Evolutionary conservation across 495 filamentous ascomycete species (phyloP), one percentile per base, ranked within the genome.

Genomic region (Daldinia decipiens): DNA sequence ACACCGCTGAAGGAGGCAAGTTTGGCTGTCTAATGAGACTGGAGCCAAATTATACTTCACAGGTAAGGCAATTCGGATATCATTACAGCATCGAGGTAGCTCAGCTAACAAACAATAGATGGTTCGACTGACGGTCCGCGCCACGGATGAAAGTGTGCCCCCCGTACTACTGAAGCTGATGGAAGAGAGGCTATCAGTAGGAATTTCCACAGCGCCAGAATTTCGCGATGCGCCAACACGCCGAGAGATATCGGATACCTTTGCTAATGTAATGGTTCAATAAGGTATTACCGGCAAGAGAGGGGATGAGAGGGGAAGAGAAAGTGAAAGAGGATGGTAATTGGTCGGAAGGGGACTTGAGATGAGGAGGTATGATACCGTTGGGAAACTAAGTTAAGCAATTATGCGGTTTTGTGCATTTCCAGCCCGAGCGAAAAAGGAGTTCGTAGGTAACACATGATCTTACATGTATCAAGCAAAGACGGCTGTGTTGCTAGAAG

Each of bases 21-120:
- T 93, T 92, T 79, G 96, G 96, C 43, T 98, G 95, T 80, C 79
- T 99, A 75, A 80, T 99, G 81, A 86, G 96, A 73, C 78, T 98
- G 80, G 96, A 99, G 85, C 96, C 96, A 65, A 99, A 98, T 79
- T 93, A 93, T 79, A 87, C 88, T 67, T 94, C 90, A 59, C 92
- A 91, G 88, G 95, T 97, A 83, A 73, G 77, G 38, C 27, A 53
- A 43, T 26, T 17, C 7, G 0, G 19, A 32, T 17, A 52, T 15
- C 4, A 58, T 38, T 24, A 43, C 51, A 56, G 24, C n/a, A 0
- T 27, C 59, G 1, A 17, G 47, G 13, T 13, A 24, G 26, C 4
- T 26, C 13, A 52, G 57, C 78, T 83, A 78, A 83, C 66, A 47
- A 45, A 7, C 26, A 50, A 47, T 76, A 99, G 95, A 97, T 97